Percentiles rank a stretch among this genome's conserved stretches.
Evolutionary conservation across 176 grass and related monocot species (phyloP).

Genomic region (Tillandsia fasciculata): DNA sequence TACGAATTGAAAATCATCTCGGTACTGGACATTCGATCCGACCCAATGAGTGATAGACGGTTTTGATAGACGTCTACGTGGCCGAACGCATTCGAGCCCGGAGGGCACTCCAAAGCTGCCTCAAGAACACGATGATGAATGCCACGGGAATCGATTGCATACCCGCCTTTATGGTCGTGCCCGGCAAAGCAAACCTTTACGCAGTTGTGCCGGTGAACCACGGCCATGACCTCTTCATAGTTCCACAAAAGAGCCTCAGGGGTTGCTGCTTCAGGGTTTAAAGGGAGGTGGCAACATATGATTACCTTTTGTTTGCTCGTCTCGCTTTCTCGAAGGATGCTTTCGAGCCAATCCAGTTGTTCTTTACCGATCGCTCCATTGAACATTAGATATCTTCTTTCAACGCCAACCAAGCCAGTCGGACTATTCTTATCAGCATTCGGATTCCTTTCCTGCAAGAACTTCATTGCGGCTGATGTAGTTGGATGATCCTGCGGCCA

Average conservation of each 20-base stretch:
- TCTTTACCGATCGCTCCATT: conserved; percentile 61
- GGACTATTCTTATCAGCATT: conserved; percentile 79
- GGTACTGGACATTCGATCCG: conserved; percentile 49
- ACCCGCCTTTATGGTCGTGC: conserved; percentile 63
- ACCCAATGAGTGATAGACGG: conserved; percentile 41
- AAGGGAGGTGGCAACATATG: conserved; percentile 66
- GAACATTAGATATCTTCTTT: conserved; percentile 72
- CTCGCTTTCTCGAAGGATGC: conserved; percentile 25
- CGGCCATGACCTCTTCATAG: conserved; percentile 57
- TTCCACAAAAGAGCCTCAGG: conserved; percentile 65
- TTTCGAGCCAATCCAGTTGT: conserved; percentile 69
- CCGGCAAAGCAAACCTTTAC: conserved; percentile 73
- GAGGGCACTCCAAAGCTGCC: conserved; percentile 85
- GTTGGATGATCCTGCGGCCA: conserved; percentile 43
- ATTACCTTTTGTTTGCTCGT: conserved; percentile 38
- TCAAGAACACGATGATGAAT: conserved; percentile 68
- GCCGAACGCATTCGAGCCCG: conserved; percentile 54
- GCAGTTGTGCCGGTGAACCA: conserved; percentile 45
- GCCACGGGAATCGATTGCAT: conserved; percentile 47
- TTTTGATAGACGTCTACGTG: conserved; percentile 52
- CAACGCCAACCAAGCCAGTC: conserved; percentile 32
- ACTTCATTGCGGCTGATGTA: conserved; percentile 30
- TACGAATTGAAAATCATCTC: conserved; percentile 39
- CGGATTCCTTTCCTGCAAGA: conserved; percentile 47
- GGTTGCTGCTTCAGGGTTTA: conserved; percentile 47